These are phyloP conservation scores for Colletotrichum graminicola DNA, from an alignment of 2,329 filamentous ascomycete genomes.

Conservation along the genomic window DNA sequence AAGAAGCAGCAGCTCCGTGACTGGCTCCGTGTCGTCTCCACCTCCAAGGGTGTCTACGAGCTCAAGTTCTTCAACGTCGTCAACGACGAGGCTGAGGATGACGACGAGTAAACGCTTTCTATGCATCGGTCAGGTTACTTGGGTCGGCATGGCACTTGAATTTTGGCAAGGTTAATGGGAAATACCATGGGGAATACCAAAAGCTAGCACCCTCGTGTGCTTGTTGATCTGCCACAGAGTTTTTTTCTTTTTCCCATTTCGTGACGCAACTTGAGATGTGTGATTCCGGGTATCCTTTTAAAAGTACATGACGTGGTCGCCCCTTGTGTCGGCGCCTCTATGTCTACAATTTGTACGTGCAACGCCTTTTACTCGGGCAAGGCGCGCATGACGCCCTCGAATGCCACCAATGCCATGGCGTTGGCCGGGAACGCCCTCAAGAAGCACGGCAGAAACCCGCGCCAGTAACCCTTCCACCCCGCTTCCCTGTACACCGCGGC, in stretches of 20 bases:
- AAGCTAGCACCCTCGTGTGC: constrained; percentile 43
- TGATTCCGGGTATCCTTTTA: constrained; percentile 34
- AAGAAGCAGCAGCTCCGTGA: constrained; percentile 99
- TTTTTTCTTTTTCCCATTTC: not conserved
- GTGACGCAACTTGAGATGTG: constrained; percentile 24
- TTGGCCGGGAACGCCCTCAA: constrained; percentile 95
- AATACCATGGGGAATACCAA: constrained; percentile 38
- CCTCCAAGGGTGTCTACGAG: constrained; percentile 98
- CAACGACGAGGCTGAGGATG: constrained; percentile 96
- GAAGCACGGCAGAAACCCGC: constrained; percentile 95
- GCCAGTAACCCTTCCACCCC: constrained; percentile 87
- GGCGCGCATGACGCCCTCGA: constrained; percentile 88
- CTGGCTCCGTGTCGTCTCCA: constrained; percentile 99
- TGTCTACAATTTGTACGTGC: constrained; percentile 1
- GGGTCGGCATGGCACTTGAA: constrained; percentile 39
- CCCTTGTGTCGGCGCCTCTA: not conserved
- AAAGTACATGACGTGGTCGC: constrained; percentile 25
- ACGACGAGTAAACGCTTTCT: constrained; percentile 83
- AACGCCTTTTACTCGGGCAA: constrained; percentile 56
- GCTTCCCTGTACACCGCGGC: constrained; percentile 79
- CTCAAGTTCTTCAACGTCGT: constrained; percentile 99
- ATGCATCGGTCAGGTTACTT: constrained; percentile 39
- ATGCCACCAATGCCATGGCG: constrained; percentile 91
- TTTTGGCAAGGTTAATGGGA: constrained; percentile 40
- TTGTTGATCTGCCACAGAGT: constrained; percentile 42